A percentile compares a stretch with the other conserved stretches of the same genome.
Evolutionary conservation across 345 rosid species (phyloP).

Genomic region (Eucalyptus virginea): DNA sequence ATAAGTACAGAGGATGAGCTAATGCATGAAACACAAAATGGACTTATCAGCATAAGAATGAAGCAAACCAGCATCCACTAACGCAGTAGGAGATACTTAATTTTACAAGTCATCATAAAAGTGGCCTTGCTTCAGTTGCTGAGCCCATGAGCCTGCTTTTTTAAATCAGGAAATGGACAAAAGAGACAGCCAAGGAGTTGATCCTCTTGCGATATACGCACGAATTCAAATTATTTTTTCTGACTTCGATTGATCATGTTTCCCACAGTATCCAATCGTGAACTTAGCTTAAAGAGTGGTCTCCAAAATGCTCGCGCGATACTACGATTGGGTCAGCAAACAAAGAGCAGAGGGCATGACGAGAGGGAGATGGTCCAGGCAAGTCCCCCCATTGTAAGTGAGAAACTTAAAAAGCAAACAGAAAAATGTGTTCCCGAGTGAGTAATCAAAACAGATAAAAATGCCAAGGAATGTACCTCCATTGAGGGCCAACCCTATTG

Average conservation of each 20-base stretch:
- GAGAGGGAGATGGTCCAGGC: neutral
- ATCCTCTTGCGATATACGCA: neutral
- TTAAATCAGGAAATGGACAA: neutral
- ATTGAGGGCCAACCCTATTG: neutral
- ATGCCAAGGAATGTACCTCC: neutral
- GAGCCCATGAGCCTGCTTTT: neutral
- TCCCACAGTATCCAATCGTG: neutral
- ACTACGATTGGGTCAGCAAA: neutral
- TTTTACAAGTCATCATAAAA: neutral
- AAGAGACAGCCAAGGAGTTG: neutral
- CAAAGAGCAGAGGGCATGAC: neutral
- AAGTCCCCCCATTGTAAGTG: neutral
- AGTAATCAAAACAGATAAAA: neutral
- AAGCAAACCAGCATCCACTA: neutral
- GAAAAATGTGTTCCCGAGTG: neutral
- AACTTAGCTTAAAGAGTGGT: neutral
- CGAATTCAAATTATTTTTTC: neutral
- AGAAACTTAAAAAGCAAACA: neutral
- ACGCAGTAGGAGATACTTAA: neutral
- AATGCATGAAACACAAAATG: neutral
- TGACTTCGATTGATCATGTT: neutral
- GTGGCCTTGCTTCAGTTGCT: neutral
- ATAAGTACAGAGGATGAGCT: neutral
- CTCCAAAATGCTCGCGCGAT: fast-evolving
- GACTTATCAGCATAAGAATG: neutral